Conservation (phyloP, 2,329 filamentous ascomycete species). For the Penicillium paneum region DNA sequence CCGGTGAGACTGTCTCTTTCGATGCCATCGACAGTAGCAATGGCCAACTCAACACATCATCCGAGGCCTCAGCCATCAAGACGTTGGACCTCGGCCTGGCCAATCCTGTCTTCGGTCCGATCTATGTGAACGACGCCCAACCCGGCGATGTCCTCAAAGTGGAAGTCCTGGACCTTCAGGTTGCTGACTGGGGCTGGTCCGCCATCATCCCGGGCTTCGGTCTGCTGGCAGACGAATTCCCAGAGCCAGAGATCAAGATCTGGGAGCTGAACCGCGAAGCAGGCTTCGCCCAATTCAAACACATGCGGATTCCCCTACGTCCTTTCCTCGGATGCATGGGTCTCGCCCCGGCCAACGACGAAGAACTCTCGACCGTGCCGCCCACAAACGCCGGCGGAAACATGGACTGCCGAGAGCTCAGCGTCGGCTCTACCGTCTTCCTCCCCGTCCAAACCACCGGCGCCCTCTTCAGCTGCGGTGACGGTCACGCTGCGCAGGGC, state of each 20-base stretch:
- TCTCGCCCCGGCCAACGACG: constrained; percentile 47
- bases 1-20: constrained; percentile 49
- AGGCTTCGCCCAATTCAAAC: constrained; percentile 47
- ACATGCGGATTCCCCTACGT: constrained; percentile 49
- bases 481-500: constrained; percentile 55
- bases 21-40: constrained; percentile 52
- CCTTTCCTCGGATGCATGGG: constrained; percentile 56
- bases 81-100: constrained; percentile 43
- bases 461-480: constrained; percentile 54
- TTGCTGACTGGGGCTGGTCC: constrained; percentile 53
- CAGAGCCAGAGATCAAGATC: constrained; percentile 46
- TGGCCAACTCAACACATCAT: constrained; percentile 48
- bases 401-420: constrained; percentile 53
- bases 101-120: constrained; percentile 53
- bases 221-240: constrained; percentile 50
- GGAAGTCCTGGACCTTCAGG: constrained; percentile 48
- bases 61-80: constrained; percentile 40
- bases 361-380: constrained; percentile 51
- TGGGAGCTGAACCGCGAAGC: constrained; percentile 46
- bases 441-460: constrained; percentile 51
- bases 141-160: constrained; percentile 54
- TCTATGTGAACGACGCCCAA: constrained; percentile 49
- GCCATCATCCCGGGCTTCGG: constrained; percentile 53
- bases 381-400: constrained; percentile 55
- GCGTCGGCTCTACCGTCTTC: constrained; percentile 47